Conservation (phyloP, 2,329 filamentous ascomycete species). For the Pestalotiopsis sp. region DNA sequence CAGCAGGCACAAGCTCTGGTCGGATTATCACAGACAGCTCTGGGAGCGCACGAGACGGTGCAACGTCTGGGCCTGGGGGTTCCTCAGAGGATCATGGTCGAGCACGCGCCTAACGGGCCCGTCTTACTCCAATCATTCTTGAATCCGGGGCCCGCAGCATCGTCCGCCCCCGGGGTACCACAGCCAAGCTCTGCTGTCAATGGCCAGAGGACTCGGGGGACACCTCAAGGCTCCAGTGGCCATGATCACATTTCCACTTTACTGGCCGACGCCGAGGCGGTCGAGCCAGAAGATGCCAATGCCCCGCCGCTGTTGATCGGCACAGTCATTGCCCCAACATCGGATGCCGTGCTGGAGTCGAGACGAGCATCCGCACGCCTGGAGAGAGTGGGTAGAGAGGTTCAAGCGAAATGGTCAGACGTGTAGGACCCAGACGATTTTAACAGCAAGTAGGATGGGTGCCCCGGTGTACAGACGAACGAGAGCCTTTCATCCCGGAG, state of each 20-base stretch:
- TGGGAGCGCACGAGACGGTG: constrained; percentile 53
- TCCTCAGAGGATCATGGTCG: constrained; percentile 59
- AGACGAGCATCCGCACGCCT: constrained; percentile 51
- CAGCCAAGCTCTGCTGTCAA: neutral
- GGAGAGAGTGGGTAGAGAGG: constrained; percentile 53
- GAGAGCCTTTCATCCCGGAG: neutral
- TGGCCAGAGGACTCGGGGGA: neutral
- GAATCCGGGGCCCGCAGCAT: constrained; percentile 13
- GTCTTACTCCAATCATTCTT: constrained; percentile 32
- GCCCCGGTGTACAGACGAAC: neutral
- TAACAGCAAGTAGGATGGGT: neutral
- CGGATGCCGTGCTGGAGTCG: constrained; percentile 50
- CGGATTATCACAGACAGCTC: constrained; percentile 50
- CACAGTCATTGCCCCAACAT: constrained; percentile 51
- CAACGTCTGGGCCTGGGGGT: constrained; percentile 52
- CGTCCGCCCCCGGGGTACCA: neutral
- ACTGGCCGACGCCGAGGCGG: neutral
- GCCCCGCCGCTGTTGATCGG: constrained; percentile 53
- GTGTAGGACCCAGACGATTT: constrained; percentile 18
- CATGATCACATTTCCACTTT: neutral
- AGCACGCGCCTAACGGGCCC: constrained; percentile 42
- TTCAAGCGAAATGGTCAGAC: constrained; percentile 54
- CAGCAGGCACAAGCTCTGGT: constrained; percentile 51
- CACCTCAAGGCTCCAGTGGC: neutral
- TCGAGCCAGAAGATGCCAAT: constrained; percentile 24